Conservation (phyloP, 179 eudicot genomes). For the Nepenthes alata region DNA sequence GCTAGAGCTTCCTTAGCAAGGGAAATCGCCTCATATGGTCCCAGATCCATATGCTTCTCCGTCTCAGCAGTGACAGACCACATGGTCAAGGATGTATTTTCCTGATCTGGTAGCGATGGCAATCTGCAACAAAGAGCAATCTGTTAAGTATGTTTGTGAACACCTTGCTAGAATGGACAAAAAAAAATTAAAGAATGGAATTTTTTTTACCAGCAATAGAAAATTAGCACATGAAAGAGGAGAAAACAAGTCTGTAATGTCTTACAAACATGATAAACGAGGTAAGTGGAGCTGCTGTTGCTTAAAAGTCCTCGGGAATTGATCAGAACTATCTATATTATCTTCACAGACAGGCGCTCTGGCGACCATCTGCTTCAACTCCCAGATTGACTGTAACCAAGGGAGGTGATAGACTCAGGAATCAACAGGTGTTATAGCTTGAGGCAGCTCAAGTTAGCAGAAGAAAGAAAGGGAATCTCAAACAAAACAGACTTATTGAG, state of each 20-base stretch:
- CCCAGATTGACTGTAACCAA: conserved; percentile 26
- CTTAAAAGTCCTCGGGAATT: conserved; percentile 32
- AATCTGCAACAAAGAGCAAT: conserved; percentile 29
- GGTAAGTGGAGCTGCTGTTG: conserved; percentile 43
- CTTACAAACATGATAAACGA: conserved; percentile 55
- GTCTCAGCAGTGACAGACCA: conserved; percentile 17
- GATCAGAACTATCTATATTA: conserved; percentile 19
- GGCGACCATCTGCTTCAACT: conserved; percentile 23
- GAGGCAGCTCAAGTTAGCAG: no score
- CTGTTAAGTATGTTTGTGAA: not conserved
- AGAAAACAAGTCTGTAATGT: conserved; percentile 9
- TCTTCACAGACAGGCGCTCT: conserved; percentile 18
- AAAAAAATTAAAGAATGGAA: not conserved
- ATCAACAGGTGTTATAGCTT: no score
- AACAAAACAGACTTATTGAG: no score
- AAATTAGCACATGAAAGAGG: conserved; percentile 4
- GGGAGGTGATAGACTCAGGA: not conserved
- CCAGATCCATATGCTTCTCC: conserved; percentile 18
- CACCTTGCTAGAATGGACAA: not conserved
- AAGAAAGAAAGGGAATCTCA: no score
- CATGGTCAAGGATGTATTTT: conserved; percentile 12
- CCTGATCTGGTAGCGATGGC: conserved; percentile 25
- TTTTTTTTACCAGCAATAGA: not conserved
- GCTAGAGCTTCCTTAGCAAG: conserved; percentile 81
- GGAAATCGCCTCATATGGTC: conserved; percentile 38